These are phyloP conservation scores for Ephemerocybe angulata DNA, from an alignment of 768 basidiomycete genomes.

Conservation along the genomic window DNA sequence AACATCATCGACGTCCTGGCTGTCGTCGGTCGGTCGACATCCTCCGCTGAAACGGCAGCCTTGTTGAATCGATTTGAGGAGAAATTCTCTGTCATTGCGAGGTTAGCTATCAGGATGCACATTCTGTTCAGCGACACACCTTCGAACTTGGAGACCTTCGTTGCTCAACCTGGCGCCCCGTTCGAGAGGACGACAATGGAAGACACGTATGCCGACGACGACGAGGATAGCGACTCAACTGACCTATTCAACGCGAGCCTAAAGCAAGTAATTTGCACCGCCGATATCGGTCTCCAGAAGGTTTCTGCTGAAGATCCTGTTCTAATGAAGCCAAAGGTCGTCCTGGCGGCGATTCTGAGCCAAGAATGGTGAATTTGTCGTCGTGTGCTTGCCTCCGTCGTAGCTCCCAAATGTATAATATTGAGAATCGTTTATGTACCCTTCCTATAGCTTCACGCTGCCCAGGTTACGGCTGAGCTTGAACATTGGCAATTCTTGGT, in stretches of 20 bases:
- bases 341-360: slow-evolving; percentile 7
- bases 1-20: slow-evolving; percentile 2
- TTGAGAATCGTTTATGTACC: too few species aligned
- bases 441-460: too few species aligned
- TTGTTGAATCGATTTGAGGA: slow-evolving; percentile 11
- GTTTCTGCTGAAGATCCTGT: slow-evolving; percentile 2
- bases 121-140: slow-evolving; percentile 22
- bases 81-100: slow-evolving; percentile 23
- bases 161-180: slow-evolving; percentile 22
- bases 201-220: slow-evolving; percentile 24
- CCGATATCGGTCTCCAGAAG: slow-evolving; percentile 28
- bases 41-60: slow-evolving; percentile 2
- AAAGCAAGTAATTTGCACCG: slow-evolving; percentile 28
- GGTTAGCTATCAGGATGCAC: slow-evolving; percentile 30
- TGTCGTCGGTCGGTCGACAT: slow-evolving; percentile 10
- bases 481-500: too few species aligned
- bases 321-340: slow-evolving; percentile 16
- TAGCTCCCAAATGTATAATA: too few species aligned
- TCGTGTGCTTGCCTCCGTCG: background rate
- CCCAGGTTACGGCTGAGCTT: too few species aligned
- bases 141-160: slow-evolving; percentile 23
- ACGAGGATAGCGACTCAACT: slow-evolving; percentile 11
- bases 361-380: background rate
- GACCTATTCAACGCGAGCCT: slow-evolving; percentile 2
- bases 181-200: slow-evolving; percentile 28